Base-by-base conservation (phyloP, 2,329 filamentous ascomycete species). In the Aspergillus pseudonomiae region DNA sequence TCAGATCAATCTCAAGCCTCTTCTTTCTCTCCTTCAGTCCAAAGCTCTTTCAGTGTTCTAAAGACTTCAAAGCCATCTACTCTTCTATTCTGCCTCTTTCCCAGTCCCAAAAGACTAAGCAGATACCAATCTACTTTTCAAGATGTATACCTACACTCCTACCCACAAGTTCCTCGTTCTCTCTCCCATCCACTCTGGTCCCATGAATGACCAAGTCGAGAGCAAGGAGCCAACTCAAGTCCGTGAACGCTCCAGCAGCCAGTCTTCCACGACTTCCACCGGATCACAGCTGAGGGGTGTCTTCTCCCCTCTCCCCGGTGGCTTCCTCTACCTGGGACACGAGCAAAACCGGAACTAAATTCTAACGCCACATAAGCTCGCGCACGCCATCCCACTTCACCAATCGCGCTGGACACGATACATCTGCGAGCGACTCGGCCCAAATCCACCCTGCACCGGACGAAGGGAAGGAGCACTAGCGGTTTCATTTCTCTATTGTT, bases 141-240 rank as follows among this genome's bases (percentile, higher is more conserved):
- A 63, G 64, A 76, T 76, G 74, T 73, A 71, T 64, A 68, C 73
- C 66, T 52, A 68, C 60, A 73, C 73, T 60, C 66, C 74, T 61
- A 68, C 71, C 63, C 61, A 65, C 66, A 71, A 72, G 59, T 76
- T 75, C 67, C 71, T 76, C 63, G 69, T 76, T 55, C 63, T 76
- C 65, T 73, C 74, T 54, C 74, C 73, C 53, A 72, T 66, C 45
- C 71, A 75, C 64, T 73, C 66, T 43, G 71, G 70, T 57, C 73
- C 74, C 30, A 64, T 65, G 57, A 70, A 67, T 57, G 66, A 70
- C 55, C 65, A 69, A 54, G 58, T 56, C 52, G 43, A 68, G 43
- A 64, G 58, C 57, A 43, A n/a, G 55, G 46, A 59, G 36, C 26
- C 32, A 19, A 46, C 57, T 48, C 56, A 62, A n/a, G 61, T 46